These are phyloP conservation scores for Kockiozyma suomiensis DNA, from an alignment of 805 yeast genomes.

Conservation along the genomic window DNA sequence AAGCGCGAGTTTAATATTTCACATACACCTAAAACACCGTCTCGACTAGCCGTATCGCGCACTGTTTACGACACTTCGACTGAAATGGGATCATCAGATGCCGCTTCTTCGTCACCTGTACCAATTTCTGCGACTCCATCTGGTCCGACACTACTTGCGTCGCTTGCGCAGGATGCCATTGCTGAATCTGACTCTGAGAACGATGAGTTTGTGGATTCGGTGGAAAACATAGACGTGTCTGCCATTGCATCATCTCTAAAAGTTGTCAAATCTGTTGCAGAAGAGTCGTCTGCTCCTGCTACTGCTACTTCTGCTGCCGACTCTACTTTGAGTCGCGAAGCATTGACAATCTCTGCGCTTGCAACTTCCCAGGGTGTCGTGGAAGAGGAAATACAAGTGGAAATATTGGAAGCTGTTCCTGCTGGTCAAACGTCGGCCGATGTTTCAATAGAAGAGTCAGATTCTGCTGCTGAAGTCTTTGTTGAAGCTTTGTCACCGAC, in stretches of 20 bases:
- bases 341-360: no score
- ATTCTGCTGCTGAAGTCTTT: not conserved
- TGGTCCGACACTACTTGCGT: no score
- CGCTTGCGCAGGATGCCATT: no score
- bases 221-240: slow-evolving; percentile 10
- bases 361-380: not conserved
- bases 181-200: slow-evolving; percentile 14
- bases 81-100: slow-evolving; percentile 9
- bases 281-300: not conserved
- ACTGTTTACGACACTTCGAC: slow-evolving; percentile 29
- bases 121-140: no score
- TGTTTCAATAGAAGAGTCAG: not conserved
- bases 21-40: slow-evolving; percentile 27
- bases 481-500: not conserved
- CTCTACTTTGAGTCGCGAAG: no score
- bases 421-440: not conserved
- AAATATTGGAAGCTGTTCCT: not conserved
- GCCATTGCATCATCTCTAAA: not conserved
- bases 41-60: slow-evolving; percentile 23
- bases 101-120: not conserved
- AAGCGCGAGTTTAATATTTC: slow-evolving; percentile 3
- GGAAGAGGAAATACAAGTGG: not conserved
- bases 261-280: not conserved
- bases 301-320: no score
- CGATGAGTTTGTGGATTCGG: slow-evolving; percentile 23